Conservation (phyloP, 371 early-diverging fungal species). For the Thermomucor indicae-seudaticae region DNA sequence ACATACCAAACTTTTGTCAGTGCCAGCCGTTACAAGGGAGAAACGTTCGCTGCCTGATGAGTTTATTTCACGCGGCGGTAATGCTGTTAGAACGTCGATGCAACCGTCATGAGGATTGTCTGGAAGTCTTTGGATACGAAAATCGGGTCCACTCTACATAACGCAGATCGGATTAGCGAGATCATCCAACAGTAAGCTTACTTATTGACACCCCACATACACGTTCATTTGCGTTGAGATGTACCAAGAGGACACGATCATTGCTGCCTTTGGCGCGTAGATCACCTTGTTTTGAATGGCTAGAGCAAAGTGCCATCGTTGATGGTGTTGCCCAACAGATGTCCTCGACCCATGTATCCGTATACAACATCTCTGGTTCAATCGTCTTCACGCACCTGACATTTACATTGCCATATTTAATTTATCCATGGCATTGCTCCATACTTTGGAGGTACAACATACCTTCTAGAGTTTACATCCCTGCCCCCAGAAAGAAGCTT, state of each 20-base stretch:
- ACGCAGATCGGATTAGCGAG: no score
- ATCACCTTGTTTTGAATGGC: constrained; percentile 1
- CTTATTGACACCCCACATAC: not conserved
- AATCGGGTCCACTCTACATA: constrained; percentile 16
- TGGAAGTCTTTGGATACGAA: constrained; percentile 15
- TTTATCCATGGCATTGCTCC: not conserved
- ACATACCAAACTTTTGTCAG: constrained; percentile 30
- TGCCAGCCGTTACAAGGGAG: constrained; percentile 34
- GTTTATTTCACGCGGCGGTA: constrained; percentile 12
- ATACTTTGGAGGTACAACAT: not conserved
- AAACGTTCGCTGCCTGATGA: constrained; percentile 8
- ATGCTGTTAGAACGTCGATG: constrained; percentile 12
- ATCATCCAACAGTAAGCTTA: no score
- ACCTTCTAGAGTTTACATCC: constrained; percentile 15
- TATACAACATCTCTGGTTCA: constrained; percentile 15
- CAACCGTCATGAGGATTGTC: constrained; percentile 28
- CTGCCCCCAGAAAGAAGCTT: constrained; percentile 1
- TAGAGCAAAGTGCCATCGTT: constrained; percentile 17
- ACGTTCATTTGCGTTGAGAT: not conserved
- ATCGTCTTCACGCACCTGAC: constrained; percentile 15
- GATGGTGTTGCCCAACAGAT: constrained; percentile 27
- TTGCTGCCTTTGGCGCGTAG: not conserved
- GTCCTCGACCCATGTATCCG: constrained; percentile 30
- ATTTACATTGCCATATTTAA: not conserved
- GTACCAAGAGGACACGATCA: not conserved